Conservation (phyloP, 2,329 filamentous ascomycete species). For the Ascomycota sp. region DNA sequence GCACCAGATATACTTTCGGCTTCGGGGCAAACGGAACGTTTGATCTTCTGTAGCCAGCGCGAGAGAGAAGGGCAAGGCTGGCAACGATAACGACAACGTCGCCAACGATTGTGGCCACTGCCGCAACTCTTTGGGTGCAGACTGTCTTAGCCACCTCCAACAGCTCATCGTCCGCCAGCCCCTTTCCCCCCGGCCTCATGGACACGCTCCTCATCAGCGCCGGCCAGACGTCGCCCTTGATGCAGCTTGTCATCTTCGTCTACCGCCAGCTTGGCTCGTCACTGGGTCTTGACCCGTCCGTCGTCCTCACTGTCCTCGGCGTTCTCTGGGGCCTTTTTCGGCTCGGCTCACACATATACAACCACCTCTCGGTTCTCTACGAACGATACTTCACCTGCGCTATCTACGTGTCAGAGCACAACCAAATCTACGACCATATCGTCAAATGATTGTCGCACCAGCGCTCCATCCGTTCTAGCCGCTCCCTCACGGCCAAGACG, state of each 20-base stretch:
- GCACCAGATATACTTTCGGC: too few relatives aligned
- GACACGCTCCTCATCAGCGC: constrained; percentile 25
- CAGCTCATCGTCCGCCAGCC: neutral
- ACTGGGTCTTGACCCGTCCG: constrained; percentile 27
- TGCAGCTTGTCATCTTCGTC: constrained; percentile 21
- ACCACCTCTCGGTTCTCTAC: constrained; percentile 14
- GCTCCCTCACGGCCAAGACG: constrained; percentile 34
- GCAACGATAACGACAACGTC: too few relatives aligned
- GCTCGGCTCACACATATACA: constrained; percentile 14
- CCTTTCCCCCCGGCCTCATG: constrained; percentile 13
- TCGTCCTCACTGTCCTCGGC: constrained; percentile 23
- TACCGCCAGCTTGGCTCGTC: constrained; percentile 22
- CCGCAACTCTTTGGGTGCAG: too few relatives aligned
- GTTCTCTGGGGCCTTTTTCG: constrained; percentile 25
- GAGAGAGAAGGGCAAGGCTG: too few relatives aligned
- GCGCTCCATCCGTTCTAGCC: constrained; percentile 27
- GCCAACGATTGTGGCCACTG: too few relatives aligned
- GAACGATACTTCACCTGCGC: constrained; percentile 27
- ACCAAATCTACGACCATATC: constrained; percentile 36
- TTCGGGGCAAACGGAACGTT: too few relatives aligned
- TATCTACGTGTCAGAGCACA: constrained; percentile 31
- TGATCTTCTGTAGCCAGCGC: too few relatives aligned
- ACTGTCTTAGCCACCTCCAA: too few relatives aligned
- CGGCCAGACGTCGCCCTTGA: constrained; percentile 20
- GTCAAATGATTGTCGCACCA: constrained; percentile 37